A percentile compares a stretch with the other conserved stretches of the same genome.
These are phyloP conservation scores for Cladosporium colombiae DNA, from an alignment of 2,329 filamentous ascomycete species.

Conservation along the genomic window DNA sequence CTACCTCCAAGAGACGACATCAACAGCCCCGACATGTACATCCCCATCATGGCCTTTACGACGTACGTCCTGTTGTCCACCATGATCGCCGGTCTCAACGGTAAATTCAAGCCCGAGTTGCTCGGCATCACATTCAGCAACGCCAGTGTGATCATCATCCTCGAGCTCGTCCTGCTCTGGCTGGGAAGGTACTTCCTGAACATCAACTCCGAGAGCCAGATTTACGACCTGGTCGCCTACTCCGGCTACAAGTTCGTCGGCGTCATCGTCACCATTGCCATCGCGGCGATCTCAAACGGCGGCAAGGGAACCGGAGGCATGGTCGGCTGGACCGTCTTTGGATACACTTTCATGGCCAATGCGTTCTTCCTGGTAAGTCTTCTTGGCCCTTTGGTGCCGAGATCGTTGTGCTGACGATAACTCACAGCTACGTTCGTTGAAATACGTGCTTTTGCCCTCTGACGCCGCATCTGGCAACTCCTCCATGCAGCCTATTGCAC, in stretches of 20 bases:
- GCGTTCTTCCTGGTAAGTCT: slow-evolving; percentile 81
- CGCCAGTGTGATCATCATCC: slow-evolving; percentile 76
- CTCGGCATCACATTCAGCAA: slow-evolving; percentile 86
- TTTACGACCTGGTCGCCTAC: slow-evolving; percentile 92
- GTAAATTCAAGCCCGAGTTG: slow-evolving; percentile 91
- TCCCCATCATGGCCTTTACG: slow-evolving; percentile 94
- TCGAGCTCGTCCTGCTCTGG: slow-evolving; percentile 90
- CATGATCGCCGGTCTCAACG: slow-evolving; percentile 82
- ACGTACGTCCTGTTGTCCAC: slow-evolving; percentile 96
- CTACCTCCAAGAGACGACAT: slow-evolving; percentile 91
- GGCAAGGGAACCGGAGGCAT: slow-evolving; percentile 82
- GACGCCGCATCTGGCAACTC: slow-evolving; percentile 64
- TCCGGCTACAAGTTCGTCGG: slow-evolving; percentile 98
- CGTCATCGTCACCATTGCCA: slow-evolving; percentile 82
- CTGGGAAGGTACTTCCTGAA: slow-evolving; percentile 89
- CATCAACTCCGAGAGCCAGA: slow-evolving; percentile 91
- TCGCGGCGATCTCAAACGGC: slow-evolving; percentile 75
- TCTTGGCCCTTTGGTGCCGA: not conserved
- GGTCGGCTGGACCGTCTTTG: slow-evolving; percentile 84
- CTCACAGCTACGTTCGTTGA: slow-evolving; percentile 79
- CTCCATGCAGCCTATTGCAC: slow-evolving; percentile 71
- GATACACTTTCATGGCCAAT: slow-evolving; percentile 91
- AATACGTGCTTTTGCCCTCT: slow-evolving; percentile 93
- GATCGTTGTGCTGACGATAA: not conserved
- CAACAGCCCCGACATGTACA: slow-evolving; percentile 99